Base-by-base conservation (phyloP, 2,329 filamentous ascomycete genomes). In the Hypocreales sp. region DNA sequence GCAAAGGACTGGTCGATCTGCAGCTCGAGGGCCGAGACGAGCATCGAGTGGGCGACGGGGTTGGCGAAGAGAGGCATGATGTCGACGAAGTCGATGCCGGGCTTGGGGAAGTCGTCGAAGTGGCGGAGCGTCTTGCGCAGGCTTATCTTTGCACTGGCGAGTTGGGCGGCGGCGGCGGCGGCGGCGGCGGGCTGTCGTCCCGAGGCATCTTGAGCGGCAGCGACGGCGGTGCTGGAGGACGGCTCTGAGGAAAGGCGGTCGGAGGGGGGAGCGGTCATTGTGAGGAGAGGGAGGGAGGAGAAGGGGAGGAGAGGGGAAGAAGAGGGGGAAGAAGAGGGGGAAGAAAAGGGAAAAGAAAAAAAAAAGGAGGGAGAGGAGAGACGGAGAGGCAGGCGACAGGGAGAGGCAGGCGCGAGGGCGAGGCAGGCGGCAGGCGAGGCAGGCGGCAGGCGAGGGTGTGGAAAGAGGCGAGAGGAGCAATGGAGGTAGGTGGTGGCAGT, bases 1-100 rank as follows among this genome's bases (percentile, higher is more conserved):
- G 61, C 56, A 35, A 77, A 77, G 35, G 64, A 64, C 42, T 76
- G 60, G 31, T 67, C 58, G 37, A 92, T 67, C 53, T 92, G 78
- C 35, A 94, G 65, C 56, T 92, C 80, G 41, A 95, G 78, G 26
- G 83, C 82, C 44, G 75, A 71, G 51, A 94, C 64, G 32, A 98
- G 76, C 30, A 72, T 67, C 40, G 69, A 64, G 59, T 94, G 87
- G 35, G 80, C 64, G 27, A 53, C 48, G 30, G 76, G 73, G 47
- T 83, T 68, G 51, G 81, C 74, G 64, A 98, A 95, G 49, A 95
- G 77, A 35, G 90, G 90, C 55, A 98, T 77, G 58, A 98, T 95
- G 52, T 98, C 90, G 61, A 94, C 83, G 58, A 98, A 98, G 46
- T 92, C 67, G 49, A 98, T 87, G 53, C 90, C 87, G 24, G 79